Evolutionary conservation across 2,329 filamentous ascomycete species (phyloP).

Genomic region (Pseudogymnoascus pannorum): DNA sequence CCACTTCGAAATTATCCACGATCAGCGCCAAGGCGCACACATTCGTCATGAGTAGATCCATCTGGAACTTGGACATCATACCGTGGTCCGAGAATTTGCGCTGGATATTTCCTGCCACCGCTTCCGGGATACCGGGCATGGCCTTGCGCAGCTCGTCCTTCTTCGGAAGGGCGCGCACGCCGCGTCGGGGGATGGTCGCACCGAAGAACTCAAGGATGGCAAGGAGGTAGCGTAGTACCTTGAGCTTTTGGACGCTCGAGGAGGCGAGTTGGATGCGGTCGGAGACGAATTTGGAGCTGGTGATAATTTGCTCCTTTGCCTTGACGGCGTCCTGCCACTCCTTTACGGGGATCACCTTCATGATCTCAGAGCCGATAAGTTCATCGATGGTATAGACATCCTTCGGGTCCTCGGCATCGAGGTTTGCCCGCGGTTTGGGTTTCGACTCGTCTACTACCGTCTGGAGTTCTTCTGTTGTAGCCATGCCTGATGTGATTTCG

Average conservation of each 20-base stretch:
- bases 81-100: conserved; percentile 60
- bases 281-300: conserved; percentile 58
- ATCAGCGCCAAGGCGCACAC: conserved; percentile 64
- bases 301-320: conserved; percentile 47
- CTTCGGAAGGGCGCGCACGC: conserved; percentile 45
- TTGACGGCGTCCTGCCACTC: conserved; percentile 67
- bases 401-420: conserved; percentile 56
- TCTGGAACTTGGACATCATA: conserved; percentile 63
- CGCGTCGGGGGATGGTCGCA: conserved; percentile 38
- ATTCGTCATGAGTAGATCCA: conserved; percentile 66
- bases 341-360: conserved; percentile 60
- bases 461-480: conserved; percentile 58
- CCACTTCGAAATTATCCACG: conserved; percentile 65
- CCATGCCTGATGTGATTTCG: conserved; percentile 55
- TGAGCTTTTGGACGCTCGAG: conserved; percentile 47
- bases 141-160: conserved; percentile 54
- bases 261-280: conserved; percentile 46
- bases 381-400: conserved; percentile 64
- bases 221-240: conserved; percentile 53
- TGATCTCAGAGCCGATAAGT: conserved; percentile 60
- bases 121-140: conserved; percentile 50
- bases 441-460: conserved; percentile 59
- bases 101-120: conserved; percentile 58
- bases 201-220: conserved; percentile 49
- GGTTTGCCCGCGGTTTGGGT: conserved; percentile 64